A percentile compares a stretch with the other conserved stretches of the same genome.
Evolutionary conservation across 2,329 filamentous ascomycete genomes (phyloP).

Genomic region (Epicoccum nigrum): DNA sequence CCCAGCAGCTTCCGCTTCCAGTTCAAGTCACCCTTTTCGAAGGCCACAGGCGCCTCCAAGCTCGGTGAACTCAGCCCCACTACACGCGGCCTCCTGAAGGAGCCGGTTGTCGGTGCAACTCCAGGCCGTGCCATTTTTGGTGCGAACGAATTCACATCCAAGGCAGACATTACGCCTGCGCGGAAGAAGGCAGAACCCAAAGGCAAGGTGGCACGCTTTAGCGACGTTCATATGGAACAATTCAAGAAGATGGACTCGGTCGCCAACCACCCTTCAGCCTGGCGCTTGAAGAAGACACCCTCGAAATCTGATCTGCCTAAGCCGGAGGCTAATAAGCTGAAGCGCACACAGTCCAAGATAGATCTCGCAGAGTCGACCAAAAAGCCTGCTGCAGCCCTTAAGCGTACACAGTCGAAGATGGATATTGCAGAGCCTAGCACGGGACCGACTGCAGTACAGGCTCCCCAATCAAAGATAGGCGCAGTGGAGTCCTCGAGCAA

Average conservation of each 20-base stretch:
- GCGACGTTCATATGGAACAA: slow-evolving; percentile 81
- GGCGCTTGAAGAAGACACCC: slow-evolving; percentile 59
- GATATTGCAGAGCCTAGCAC: slow-evolving; percentile 63
- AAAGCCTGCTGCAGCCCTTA: slow-evolving; percentile 45
- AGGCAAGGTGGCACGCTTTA: slow-evolving; percentile 79
- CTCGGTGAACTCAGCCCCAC: slow-evolving; percentile 67
- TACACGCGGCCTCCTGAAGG: slow-evolving; percentile 65
- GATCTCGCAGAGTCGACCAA: slow-evolving; percentile 66
- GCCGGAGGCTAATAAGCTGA: slow-evolving; percentile 52
- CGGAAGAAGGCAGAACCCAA: slow-evolving; percentile 82
- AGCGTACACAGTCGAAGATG: slow-evolving; percentile 64
- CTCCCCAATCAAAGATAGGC: slow-evolving; percentile 63
- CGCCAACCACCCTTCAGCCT: slow-evolving; percentile 80
- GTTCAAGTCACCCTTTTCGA: slow-evolving; percentile 61
- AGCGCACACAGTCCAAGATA: slow-evolving; percentile 64
- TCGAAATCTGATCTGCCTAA: slow-evolving; percentile 57
- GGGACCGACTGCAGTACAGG: slow-evolving; percentile 57
- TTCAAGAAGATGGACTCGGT: slow-evolving; percentile 99
- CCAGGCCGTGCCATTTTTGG: slow-evolving; percentile 40
- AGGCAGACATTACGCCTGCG: slow-evolving; percentile 51
- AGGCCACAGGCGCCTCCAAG: slow-evolving; percentile 68
- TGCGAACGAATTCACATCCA: slow-evolving; percentile 42
- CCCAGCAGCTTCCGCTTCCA: slow-evolving; percentile 69
- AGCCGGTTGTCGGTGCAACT: slow-evolving; percentile 68
- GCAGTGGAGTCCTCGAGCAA: slow-evolving; percentile 64